Evolutionary conservation across 805 yeast species (phyloP), one percentile per base, ranked within the genome.

Genomic region (Candida piceae): DNA sequence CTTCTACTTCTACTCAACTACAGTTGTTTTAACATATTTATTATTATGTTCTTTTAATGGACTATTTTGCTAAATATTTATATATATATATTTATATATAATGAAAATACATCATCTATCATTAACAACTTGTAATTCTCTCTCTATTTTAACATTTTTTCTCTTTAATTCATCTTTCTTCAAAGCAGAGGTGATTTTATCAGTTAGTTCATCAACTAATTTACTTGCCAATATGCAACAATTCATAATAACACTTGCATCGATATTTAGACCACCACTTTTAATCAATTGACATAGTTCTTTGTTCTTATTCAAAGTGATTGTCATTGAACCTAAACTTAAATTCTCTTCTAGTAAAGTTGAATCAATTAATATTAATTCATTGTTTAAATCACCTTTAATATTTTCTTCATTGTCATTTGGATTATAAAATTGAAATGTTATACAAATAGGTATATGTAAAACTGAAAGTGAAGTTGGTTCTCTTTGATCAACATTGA

Each of bases 241-340:
- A 18, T 78, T 76, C 67, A 86, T 66, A 34, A 90, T 62, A 18
- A 72, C 64, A 25, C 71, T 53, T 0, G 93, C 86, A 51, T 85
- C 89, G 46, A 90, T 76, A 6, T 89, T 84, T 31, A 84, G 64
- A 0, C 96, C 97, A 34, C 97, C 98, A 22, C 88, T 84, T 54
- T 90, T 93, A 29, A 83, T 72, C 20, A 93, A 70, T 57, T 93
- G 98, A 33, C 95, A 89, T 7, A 93, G 67, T 52, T 93, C 98
- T 47, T 90, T 74, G 55, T 90, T 90, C 49, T 84, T 86, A 58
- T 93, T 93, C 39, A 89, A 62, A 0, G 98, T 87, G 22, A 93
- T 76, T 1, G 95, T 85, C 61, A 90, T 67, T 3, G 76, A 74
- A 17, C 97, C 95, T 31, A 79, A 81, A 42, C 90, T 70, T 16